These are phyloP conservation scores for Chaetomidium leptoderma DNA, from an alignment of 495 filamentous ascomycete genomes.

Conservation along the genomic window DNA sequence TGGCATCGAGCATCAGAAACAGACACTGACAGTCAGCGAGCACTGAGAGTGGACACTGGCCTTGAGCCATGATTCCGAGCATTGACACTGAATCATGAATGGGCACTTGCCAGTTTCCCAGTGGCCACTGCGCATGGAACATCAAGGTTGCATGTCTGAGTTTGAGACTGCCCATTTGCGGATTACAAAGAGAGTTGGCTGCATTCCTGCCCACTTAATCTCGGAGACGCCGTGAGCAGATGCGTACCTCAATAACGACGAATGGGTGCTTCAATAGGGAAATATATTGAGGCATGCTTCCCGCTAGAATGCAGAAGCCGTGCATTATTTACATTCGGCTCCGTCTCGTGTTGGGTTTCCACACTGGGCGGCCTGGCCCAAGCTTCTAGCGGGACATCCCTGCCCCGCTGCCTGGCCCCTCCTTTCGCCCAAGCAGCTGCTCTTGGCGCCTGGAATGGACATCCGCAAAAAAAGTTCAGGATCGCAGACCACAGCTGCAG, in stretches of 20 bases:
- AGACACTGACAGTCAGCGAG: too few relatives aligned
- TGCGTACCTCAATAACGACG: neutral
- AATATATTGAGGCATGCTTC: neutral
- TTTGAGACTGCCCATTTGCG: neutral
- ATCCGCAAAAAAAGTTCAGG: conserved; percentile 38
- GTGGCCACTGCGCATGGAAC: neutral
- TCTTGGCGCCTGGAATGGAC: conserved; percentile 23
- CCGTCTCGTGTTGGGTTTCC: neutral
- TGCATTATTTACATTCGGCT: neutral
- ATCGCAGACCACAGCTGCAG: conserved; percentile 22
- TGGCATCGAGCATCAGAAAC: too few relatives aligned
- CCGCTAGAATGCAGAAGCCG: too few relatives aligned
- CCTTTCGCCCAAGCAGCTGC: conserved; percentile 15
- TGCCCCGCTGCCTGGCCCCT: conserved; percentile 31
- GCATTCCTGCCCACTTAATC: neutral
- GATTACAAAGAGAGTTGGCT: neutral
- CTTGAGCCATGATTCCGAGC: neutral
- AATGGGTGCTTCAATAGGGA: neutral
- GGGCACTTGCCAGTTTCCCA: too few relatives aligned
- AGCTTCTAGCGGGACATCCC: conserved; percentile 25
- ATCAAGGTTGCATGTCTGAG: neutral
- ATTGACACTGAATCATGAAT: neutral
- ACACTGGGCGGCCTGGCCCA: conserved; percentile 17
- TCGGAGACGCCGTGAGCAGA: neutral
- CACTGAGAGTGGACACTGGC: neutral